Base-by-base conservation (phyloP, 768 basidiomycete genomes). In the Hygrophoropsis aurantiaca region DNA sequence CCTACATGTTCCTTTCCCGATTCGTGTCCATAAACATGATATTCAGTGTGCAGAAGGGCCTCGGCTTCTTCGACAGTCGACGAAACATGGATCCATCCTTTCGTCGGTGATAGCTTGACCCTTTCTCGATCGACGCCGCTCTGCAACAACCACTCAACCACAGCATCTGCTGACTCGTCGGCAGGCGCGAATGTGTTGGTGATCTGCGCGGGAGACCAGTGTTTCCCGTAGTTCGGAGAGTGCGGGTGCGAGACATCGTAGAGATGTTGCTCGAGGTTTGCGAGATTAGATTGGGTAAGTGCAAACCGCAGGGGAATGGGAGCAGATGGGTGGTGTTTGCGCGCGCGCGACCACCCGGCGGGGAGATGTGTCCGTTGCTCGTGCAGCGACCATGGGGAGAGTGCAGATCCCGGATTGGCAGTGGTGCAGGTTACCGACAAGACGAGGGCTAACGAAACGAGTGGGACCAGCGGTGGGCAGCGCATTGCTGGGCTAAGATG, bases 271-370 rank as follows among this genome's bases (percentile, higher is more conserved):
- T 78, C 76, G 40, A 81, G 57, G 4, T 62, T 66, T 33, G 75
- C 60, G 39, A 78, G 59, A 47, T 80, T 75, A 35, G 59, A 58
- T 53, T 81, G 79, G 7, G 66, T 55, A 19, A 81, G 69, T 19
- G 73, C 78, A 42, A 80, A 70, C 23, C 74, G 72, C 54, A 80
- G 65, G 11, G 77, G 75, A n/a, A 81, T 62, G 37, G 70, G 41
- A 2, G 58, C 51, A 30, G 62, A 55, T 13, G 69, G 54, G 5
- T 63, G 61, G 34, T 68, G 68, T 40, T 67, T 61, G 18, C 69
- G 67, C 32, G 63, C 48, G 35, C 62, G 58, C 15, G 57, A 51
- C 74, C 74, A 77, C 38, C 70, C 72, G 25, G 49, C 26, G 8
- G 74, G 73, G 5, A 58, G 44, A 18, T 49, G 41, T 10, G 58